Conservation (phyloP, 805 yeast species). For the Cyberlindnera meyerae region DNA sequence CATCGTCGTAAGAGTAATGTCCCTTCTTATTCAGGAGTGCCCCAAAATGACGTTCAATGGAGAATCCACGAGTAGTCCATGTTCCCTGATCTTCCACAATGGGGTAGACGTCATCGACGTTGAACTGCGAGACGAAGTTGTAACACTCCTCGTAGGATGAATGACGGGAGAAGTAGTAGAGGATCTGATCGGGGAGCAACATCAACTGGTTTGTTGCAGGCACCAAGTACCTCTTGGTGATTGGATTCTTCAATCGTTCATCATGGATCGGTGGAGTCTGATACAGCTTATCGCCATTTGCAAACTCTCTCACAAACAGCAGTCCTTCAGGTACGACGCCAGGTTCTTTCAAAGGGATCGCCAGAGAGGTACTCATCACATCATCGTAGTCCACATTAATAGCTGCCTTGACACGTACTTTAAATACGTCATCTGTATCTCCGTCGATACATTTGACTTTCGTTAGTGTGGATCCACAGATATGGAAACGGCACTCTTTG, state of each 20-base stretch:
- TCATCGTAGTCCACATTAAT: constrained; percentile 29
- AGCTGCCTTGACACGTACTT: constrained; percentile 32
- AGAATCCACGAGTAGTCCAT: constrained; percentile 35
- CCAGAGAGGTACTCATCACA: constrained; percentile 4
- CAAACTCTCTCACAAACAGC: constrained; percentile 18
- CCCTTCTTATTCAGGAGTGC: constrained; percentile 25
- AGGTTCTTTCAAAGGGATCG: constrained; percentile 5
- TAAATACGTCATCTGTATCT: constrained; percentile 3
- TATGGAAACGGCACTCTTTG: constrained; percentile 10
- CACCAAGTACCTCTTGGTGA: constrained; percentile 25
- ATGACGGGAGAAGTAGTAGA: constrained; percentile 41
- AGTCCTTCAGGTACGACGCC: constrained; percentile 13
- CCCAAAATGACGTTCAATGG: constrained; percentile 39
- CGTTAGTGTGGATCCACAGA: constrained; percentile 13
- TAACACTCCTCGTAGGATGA: constrained; percentile 40
- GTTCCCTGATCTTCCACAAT: constrained; percentile 31
- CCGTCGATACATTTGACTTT: not conserved
- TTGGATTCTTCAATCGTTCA: too few species aligned
- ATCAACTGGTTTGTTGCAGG: constrained; percentile 24
- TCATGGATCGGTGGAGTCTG: constrained; percentile 9
- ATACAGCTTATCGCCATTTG: constrained; percentile 24
- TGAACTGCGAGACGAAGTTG: constrained; percentile 31
- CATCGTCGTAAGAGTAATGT: constrained; percentile 17
- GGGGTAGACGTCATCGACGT: constrained; percentile 40
- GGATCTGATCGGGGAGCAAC: constrained; percentile 33